Evolutionary conservation across 768 basidiomycete species (phyloP).

Genomic region (Pleurotus platypus): DNA sequence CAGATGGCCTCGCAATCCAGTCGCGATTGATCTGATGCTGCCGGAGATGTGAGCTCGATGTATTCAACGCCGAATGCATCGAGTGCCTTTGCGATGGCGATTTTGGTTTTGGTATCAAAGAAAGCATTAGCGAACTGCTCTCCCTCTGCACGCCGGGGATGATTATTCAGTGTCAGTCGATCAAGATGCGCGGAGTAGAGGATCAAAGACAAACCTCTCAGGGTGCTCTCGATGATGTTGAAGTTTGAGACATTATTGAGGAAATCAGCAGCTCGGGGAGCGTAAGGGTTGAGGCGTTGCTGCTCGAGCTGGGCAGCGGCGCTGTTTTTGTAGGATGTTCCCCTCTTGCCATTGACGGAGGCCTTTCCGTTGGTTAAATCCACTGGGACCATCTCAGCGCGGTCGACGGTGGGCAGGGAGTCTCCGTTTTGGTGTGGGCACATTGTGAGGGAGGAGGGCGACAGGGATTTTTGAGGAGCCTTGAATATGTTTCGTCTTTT

Average conservation of each 20-base stretch:
- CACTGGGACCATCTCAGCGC: slow-evolving; percentile 70
- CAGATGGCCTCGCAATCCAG: slow-evolving; percentile 97
- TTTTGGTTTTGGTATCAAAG: slow-evolving; percentile 99
- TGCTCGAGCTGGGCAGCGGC: slow-evolving; percentile 29
- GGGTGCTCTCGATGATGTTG: slow-evolving; percentile 95
- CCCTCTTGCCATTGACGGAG: slow-evolving; percentile 40
- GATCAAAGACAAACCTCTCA: slow-evolving; percentile 64
- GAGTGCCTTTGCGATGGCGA: slow-evolving; percentile 95
- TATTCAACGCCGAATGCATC: slow-evolving; percentile 99
- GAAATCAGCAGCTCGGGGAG: slow-evolving; percentile 88
- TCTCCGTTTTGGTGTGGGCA: slow-evolving; percentile 61
- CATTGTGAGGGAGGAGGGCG: slow-evolving; percentile 35
- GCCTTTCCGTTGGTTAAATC: slow-evolving; percentile 45
- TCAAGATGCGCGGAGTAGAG: too few relatives aligned
- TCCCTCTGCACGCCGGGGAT: slow-evolving; percentile 60
- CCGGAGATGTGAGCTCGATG: slow-evolving; percentile 98
- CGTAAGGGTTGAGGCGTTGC: slow-evolving; percentile 73
- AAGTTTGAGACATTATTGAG: slow-evolving; percentile 91
- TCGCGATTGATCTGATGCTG: slow-evolving; percentile 93
- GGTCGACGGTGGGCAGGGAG: slow-evolving; percentile 32
- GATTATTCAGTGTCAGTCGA: background rate
- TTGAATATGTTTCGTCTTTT: background rate
- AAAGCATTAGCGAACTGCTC: slow-evolving; percentile 99
- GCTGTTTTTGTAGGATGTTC: slow-evolving; percentile 31
- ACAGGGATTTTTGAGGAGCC: slow-evolving; percentile 1